Percentiles rank a stretch among this genome's conserved stretches.
Evolutionary conservation across 2,329 filamentous ascomycete genomes (phyloP).

Genomic region (Pyrenochaeta sp.): DNA sequence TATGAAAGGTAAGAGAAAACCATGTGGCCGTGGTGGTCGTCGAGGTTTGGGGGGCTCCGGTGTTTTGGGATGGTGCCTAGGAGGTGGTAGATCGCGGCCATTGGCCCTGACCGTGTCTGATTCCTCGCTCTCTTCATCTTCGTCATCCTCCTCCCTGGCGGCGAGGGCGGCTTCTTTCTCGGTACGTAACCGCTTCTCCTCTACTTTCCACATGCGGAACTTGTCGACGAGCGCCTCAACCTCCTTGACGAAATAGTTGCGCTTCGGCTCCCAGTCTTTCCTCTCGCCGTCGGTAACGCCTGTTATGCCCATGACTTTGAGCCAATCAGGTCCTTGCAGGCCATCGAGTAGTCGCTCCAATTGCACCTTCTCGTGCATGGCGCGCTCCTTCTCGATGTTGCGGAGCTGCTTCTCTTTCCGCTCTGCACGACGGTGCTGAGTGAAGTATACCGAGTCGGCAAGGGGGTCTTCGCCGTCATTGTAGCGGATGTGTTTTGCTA

Average conservation of each 20-base stretch:
- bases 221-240: conserved; percentile 85
- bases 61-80: conserved; percentile 56
- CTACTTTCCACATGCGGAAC: conserved; percentile 85
- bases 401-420: conserved; percentile 73
- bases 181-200: conserved; percentile 83
- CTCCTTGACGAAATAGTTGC: conserved; percentile 83
- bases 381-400: conserved; percentile 72
- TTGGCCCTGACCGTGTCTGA: conserved; percentile 36
- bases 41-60: conserved; percentile 45
- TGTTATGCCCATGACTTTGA: conserved; percentile 88
- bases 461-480: conserved; percentile 61
- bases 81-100: conserved; percentile 9
- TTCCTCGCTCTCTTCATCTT: conserved; percentile 47
- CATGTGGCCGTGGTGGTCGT: conserved; percentile 42
- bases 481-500: conserved; percentile 45
- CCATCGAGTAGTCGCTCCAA: conserved; percentile 78
- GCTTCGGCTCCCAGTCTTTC: conserved; percentile 85
- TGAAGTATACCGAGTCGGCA: conserved; percentile 63
- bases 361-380: conserved; percentile 72
- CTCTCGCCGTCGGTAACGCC: conserved; percentile 85
- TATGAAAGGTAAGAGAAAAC: conserved; percentile 37
- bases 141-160: conserved; percentile 58
- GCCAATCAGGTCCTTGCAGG: conserved; percentile 90
- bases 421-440: conserved; percentile 68
- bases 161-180: conserved; percentile 73